Base-by-base conservation (phyloP, 305 asterid species). In the Fraxinus albicans region DNA sequence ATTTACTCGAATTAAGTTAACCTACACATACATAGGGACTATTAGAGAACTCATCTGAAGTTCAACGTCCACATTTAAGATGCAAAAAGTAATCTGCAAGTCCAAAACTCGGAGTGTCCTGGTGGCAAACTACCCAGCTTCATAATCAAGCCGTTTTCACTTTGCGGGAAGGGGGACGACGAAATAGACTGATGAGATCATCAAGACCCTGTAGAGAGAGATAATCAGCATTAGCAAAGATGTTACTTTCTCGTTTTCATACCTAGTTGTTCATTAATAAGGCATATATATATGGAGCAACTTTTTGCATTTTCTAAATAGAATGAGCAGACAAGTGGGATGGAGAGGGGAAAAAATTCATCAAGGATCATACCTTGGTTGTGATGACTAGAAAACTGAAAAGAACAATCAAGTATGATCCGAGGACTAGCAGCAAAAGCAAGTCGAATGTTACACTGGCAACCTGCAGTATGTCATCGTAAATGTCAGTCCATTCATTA, bases 361-460 rank as follows among this genome's bases (percentile, higher is more conserved):
- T 63, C 80, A 19, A 79, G 47, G 84, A 78, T 47, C 90, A 40
- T 93, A 96, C 99, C 97, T 95, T 86, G 73, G 98, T 95, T 50
- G 95, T 94, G 87, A 94, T 88, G 60, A 96, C 90, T 76, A 96
- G 93, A 83, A 93, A 91, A 85, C 95, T 88, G 96, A 96, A 96
- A 33, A 94, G 95, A 12, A 91, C 88, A 50, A 94, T 93, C 84
- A 96, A 89, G 91, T 96, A 96, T 6, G 99, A 94, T 81, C 98
- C 99, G 31, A 96, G 91, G 82, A 86, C 93, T 60, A 96, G 92
- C 67, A 94, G 88, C 94, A 96, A 84, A 84, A 96, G 97, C 90
- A 96, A 87, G 90, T 96, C 99, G 40, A 94, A 96, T 8, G 98
- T 96, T 85, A 96, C 98, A 42, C 99, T 96, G 23, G 97, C 99